Evolutionary conservation across 139 green algal species (phyloP).

Genomic region (Nannochloris sp.): DNA sequence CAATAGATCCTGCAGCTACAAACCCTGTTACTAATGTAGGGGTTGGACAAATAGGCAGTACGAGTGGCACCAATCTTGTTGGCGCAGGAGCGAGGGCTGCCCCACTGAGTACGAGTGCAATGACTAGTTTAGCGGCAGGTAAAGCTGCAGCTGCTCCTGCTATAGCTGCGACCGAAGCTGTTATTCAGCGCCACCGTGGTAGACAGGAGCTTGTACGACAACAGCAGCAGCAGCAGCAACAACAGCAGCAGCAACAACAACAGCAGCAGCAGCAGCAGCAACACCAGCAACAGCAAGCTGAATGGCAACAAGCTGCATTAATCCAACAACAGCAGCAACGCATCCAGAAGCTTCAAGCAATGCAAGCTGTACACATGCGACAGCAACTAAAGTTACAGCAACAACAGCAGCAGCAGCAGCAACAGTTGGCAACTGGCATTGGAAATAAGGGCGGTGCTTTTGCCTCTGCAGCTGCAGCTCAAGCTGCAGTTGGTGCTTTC

Average conservation of each 20-base stretch:
- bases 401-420: background rate
- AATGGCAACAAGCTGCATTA: background rate
- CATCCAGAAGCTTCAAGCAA: background rate
- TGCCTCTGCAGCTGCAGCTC: background rate
- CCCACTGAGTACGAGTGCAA: too few relatives aligned
- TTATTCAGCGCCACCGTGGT: too few relatives aligned
- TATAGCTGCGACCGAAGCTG: too few relatives aligned
- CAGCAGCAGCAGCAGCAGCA: background rate
- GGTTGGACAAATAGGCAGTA: background rate
- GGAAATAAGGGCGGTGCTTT: too few relatives aligned
- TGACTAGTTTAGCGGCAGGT: background rate
- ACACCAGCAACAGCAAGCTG: background rate
- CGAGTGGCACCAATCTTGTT: too few relatives aligned
- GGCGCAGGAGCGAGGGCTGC: too few relatives aligned
- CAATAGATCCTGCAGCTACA: background rate
- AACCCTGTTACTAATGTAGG: background rate
- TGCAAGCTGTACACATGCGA: too few relatives aligned
- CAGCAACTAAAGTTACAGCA: background rate
- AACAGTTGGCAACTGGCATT: too few relatives aligned
- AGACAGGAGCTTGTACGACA: background rate
- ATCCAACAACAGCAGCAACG: background rate
- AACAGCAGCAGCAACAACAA: background rate
- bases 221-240: background rate
- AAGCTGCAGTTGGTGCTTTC: slow-evolving; percentile 9
- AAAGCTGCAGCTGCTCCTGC: background rate